A percentile compares a stretch with the other conserved stretches of the same genome.
phyloP scores from a whole-genome alignment of 1,284 basidiomycete species.

The Termitomyces sp. region DNA sequence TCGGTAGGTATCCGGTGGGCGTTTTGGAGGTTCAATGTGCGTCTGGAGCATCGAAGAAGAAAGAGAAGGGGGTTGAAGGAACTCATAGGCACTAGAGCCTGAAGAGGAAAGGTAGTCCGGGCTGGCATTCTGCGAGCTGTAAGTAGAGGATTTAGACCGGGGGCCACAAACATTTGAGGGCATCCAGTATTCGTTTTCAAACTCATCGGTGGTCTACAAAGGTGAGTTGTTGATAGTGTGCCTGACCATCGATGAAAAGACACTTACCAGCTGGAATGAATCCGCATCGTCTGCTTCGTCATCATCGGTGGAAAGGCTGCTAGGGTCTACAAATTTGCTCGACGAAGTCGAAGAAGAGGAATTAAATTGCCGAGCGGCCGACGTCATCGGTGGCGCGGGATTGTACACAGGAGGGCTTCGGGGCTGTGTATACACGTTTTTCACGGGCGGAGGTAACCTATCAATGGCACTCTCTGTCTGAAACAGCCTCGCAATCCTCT shows the following conservation, averaged over 20 bases:
- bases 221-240: conserved; percentile 10
- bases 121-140: conserved; percentile 25
- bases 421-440: conserved; percentile 18
- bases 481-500: conserved; percentile 27
- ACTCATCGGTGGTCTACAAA: conserved; percentile 19
- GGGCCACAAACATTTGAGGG: conserved; percentile 6
- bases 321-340: conserved; percentile 32
- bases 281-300: conserved; percentile 27
- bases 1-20: conserved; percentile 18
- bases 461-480: conserved; percentile 23
- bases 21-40: conserved; percentile 17
- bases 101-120: conserved; percentile 21
- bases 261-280: conserved; percentile 24
- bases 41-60: conserved; percentile 4
- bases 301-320: conserved; percentile 29
- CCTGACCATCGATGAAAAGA: not conserved
- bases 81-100: conserved; percentile 11
- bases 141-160: conserved; percentile 19
- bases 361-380: conserved; percentile 26
- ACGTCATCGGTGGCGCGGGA: conserved; percentile 24
- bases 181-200: conserved; percentile 16
- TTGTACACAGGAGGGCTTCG: conserved; percentile 7
- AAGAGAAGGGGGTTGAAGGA: conserved; percentile 8
- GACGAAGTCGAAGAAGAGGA: conserved; percentile 26
- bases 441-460: conserved; percentile 10